A percentile compares a stretch with the other conserved stretches of the same genome.
Conservation (phyloP, 805 yeast genomes). For the Starmera pachycereana region DNA sequence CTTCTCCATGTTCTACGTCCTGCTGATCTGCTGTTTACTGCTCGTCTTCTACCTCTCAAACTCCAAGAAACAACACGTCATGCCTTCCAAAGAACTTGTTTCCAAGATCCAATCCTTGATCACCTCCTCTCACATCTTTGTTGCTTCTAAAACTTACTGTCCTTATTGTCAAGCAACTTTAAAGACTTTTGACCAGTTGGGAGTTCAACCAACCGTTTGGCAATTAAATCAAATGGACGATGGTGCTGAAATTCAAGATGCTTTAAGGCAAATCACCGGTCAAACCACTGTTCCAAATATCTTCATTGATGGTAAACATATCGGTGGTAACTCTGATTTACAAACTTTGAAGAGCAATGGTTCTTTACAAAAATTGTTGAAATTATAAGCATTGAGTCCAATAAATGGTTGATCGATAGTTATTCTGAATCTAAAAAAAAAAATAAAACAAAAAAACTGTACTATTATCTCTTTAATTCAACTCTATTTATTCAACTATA, state of each 20-base stretch:
- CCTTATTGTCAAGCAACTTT: constrained; percentile 48
- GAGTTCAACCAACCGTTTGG: constrained; percentile 36
- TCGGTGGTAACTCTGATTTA: constrained; percentile 91
- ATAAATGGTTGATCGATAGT: too few relatives aligned
- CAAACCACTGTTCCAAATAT: constrained; percentile 93
- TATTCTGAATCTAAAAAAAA: too few relatives aligned
- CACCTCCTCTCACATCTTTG: constrained; percentile 54
- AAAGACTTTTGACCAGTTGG: constrained; percentile 25
- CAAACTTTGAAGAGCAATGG: constrained; percentile 60
- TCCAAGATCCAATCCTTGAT: constrained; percentile 55
- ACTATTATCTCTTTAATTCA: too few relatives aligned
- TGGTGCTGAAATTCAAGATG: constrained; percentile 75
- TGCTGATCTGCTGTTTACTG: too few relatives aligned
- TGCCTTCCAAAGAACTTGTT: constrained; percentile 51
- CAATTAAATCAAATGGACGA: constrained; percentile 45
- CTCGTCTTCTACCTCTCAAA: too few relatives aligned
- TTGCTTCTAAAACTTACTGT: constrained; percentile 75
- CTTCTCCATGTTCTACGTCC: not conserved
- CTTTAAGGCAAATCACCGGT: constrained; percentile 67
- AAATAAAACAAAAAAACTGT: too few relatives aligned
- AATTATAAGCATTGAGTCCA: constrained; percentile 7
- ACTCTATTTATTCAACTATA: too few relatives aligned
- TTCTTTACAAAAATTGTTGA: constrained; percentile 36
- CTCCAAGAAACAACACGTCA: constrained; percentile 14
- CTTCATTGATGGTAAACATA: constrained; percentile 82